Evolutionary conservation across 345 rosid species (phyloP), one percentile per base, ranked within the genome.

Genomic region (Rhodamnia rubescens): DNA sequence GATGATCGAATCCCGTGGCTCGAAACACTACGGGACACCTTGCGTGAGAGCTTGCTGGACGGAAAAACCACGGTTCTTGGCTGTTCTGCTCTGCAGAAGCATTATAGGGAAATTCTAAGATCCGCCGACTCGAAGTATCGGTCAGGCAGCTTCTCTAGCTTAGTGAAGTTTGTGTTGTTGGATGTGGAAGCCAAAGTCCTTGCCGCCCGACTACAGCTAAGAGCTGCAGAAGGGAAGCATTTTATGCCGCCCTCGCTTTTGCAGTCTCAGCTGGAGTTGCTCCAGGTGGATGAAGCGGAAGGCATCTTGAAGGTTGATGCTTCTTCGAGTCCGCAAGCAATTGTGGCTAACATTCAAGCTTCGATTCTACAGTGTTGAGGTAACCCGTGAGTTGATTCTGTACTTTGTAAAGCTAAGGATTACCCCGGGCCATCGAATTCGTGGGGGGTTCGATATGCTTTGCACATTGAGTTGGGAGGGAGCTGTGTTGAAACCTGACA

Each of bases 1-100:
- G 92, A 94, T 87, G 98, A 97, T 57, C 87, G 98, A 83, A 88
- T 93, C 42, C 99, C 99, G 5, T 97, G 99, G 99, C 94, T 97
- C 36, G 82, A 92, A 85, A 88, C 12, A 13, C 88, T 96, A 54
- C 92, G 88, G 26, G 93, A 90, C 84, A 87, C 85, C 85, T 88
- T 97, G 15, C 85, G 85, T 75, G 92, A 86, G 86, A 82, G 84
- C 64, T 87, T 95, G 64, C 80, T 82, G 22, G 8, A 52, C 22
- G 92, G 92, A 24, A 90, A 90, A 61, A 90, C 90, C 4, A 89
- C 89, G 36, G 86, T 96, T 47, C 96, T 95, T 4, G 94, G 94
- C 18, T 95, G 98, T 91, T 95, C 98, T 75, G 88, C 99, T 21
- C 91, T 97, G 87, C 92, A 58, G 85, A 95, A 88, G 85, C 89